phyloP scores from a whole-genome alignment of 441 rosid species.

The Aquilaria agallochum region DNA sequence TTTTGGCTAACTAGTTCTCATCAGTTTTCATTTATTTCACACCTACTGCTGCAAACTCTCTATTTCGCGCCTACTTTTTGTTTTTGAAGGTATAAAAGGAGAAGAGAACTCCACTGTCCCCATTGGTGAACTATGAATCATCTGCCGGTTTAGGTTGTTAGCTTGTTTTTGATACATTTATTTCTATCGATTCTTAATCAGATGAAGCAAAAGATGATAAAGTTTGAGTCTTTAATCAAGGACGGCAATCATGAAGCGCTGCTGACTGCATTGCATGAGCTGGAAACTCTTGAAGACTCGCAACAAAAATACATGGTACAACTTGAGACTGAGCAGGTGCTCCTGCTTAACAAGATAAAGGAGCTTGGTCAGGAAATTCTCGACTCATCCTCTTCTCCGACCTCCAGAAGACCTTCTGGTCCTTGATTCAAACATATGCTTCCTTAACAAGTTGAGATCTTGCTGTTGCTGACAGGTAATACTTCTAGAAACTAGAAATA shows the following conservation, averaged over 20 bases:
- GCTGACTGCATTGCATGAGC: conserved; percentile 51
- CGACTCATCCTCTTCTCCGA: conserved; percentile 46
- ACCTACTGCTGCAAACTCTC: too few species aligned
- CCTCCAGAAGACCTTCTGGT: conserved; percentile 31
- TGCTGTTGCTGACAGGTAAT: too few species aligned
- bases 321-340: conserved; percentile 81
- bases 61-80: too few species aligned
- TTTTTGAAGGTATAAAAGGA: too few species aligned
- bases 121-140: neutral
- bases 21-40: too few species aligned
- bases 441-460: neutral
- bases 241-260: conserved; percentile 63
- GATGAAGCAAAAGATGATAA: conserved; percentile 66
- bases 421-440: conserved; percentile 13
- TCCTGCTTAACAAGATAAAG: conserved; percentile 74
- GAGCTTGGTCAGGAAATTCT: conserved; percentile 88
- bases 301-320: conserved; percentile 81
- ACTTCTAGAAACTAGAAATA: neutral
- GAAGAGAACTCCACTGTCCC: too few species aligned
- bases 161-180: too few species aligned
- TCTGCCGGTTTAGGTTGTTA: neutral
- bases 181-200: neutral
- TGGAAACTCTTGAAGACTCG: conserved; percentile 66
- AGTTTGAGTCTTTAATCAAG: conserved; percentile 53
- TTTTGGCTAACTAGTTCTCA: too few species aligned